Evolutionary conservation across 2,329 filamentous ascomycete genomes (phyloP), one percentile per base, ranked within the genome.

Genomic region (Xylaria multiplex): DNA sequence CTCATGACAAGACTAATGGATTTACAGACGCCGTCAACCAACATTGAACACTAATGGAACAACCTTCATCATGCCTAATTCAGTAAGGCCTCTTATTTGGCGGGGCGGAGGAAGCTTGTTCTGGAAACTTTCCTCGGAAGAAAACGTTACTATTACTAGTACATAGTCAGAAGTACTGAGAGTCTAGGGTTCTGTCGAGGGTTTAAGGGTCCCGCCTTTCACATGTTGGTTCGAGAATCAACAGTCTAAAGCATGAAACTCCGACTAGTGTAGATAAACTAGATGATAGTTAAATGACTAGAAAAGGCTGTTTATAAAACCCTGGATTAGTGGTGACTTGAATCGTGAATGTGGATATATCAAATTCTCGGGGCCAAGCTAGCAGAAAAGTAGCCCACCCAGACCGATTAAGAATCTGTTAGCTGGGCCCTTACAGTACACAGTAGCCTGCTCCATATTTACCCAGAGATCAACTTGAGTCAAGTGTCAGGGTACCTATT

Each of bases 321-420:
- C 58, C 67, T 67, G 64, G 58, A 59, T 62, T 27, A 35, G 3
- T 30, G 22, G 53, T 19, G 32, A 54, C 53, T 52, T 65, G 62
- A 65, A 43, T 62, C 50, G 53, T 59, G 63, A 59, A 53, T 67
- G 57, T 64, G 56, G 61, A 43, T 52, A 59, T 59, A 48, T 54
- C n/a, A 48, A 52, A 57, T 42, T 58, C 32, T 65, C 65, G 49
- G 65, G 57, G 65, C 65, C 70, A 67, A 72, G 72, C 72, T 60
- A 60, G 61, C 57, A 62, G 62, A 53, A 13, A 71, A 66, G 53
- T 48, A 56, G 56, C 40, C 46, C 14, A 35, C 58, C 40, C 16
- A 57, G 16, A 27, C 42, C 16, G 19, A 14, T 22, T 43, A 7
- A 61, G 50, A 46, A 35, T 37, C 46, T 16, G 50, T 24, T 16